phyloP scores from a whole-genome alignment of 352 stramenopile genomes.

The Globisporangium megalacanthum region DNA sequence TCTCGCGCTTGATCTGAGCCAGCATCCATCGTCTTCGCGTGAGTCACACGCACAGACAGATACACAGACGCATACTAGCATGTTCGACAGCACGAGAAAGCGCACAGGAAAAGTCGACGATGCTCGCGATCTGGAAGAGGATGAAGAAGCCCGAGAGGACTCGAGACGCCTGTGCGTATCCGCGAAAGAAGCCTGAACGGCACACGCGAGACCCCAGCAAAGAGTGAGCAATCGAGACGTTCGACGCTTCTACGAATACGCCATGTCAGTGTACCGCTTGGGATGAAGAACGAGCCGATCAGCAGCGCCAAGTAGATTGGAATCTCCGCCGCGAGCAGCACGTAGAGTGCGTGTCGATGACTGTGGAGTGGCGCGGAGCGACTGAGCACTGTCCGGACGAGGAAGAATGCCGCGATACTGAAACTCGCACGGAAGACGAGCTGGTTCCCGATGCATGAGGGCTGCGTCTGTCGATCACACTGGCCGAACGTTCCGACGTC shows the following conservation, averaged over 20 bases:
- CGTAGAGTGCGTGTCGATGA: conserved; percentile 19
- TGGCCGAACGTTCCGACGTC: conserved; percentile 60
- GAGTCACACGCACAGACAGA: not conserved
- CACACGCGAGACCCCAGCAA: not conserved
- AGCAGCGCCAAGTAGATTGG: conserved; percentile 45
- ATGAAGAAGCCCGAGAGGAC: conserved; percentile 68
- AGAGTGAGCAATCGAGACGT: not conserved
- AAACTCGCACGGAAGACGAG: conserved; percentile 68
- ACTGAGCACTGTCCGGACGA: conserved; percentile 40
- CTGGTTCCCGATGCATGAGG: conserved; percentile 57
- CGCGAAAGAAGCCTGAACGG: conserved; percentile 51
- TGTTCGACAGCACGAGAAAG: conserved; percentile 5
- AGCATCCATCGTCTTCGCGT: not conserved
- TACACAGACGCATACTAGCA: not conserved
- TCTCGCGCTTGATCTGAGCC: conserved; percentile 55
- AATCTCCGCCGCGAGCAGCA: conserved; percentile 36
- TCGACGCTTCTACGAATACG: too few species aligned
- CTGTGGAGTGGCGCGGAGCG: conserved; percentile 28
- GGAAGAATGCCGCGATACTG: conserved; percentile 52
- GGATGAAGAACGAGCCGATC: conserved; percentile 70
- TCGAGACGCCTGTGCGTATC: conserved; percentile 47
- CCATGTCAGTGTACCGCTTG: conserved; percentile 29
- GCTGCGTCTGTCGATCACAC: conserved; percentile 34
- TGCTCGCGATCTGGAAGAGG: conserved; percentile 74
- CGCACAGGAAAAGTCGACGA: conserved; percentile 70